A percentile compares a stretch with the other conserved stretches of the same genome.
These are phyloP conservation scores for Sequoiadendron giganteum DNA, from an alignment of 75 land plant species.

Conservation along the genomic window DNA sequence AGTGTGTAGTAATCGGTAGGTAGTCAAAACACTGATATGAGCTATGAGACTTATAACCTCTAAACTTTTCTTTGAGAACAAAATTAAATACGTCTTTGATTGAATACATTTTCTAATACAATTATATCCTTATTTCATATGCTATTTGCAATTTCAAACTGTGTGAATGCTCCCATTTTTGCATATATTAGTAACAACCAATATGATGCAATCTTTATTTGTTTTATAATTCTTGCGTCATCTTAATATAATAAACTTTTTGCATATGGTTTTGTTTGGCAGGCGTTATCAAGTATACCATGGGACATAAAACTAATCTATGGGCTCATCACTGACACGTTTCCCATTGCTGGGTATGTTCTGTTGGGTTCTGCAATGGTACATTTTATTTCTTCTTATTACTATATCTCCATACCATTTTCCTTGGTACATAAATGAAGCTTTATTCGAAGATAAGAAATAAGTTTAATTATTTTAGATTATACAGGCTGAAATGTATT, in stretches of 20 bases:
- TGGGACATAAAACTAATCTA: constrained; percentile 35
- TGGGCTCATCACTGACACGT: constrained; percentile 33
- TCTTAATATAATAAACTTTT: neutral
- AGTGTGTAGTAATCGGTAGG: neutral
- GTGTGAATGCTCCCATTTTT: neutral
- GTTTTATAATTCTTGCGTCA: neutral
- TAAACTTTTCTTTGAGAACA: neutral
- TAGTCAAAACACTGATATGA: neutral
- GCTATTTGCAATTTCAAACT: neutral
- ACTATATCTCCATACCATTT: neutral
- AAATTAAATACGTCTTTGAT: neutral
- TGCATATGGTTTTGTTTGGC: constrained; percentile 1
- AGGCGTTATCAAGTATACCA: constrained; percentile 21
- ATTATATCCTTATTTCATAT: neutral
- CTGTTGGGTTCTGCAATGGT: neutral
- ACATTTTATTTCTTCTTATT: neutral
- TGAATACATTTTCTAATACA: neutral
- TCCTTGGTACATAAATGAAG: neutral
- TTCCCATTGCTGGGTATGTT: constrained; percentile 36
- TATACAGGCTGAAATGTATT: neutral
- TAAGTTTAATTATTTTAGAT: neutral
- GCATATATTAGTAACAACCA: neutral
- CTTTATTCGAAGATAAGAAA: neutral
- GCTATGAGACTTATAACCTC: neutral
- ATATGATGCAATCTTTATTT: neutral